Conservation (phyloP, 2,329 filamentous ascomycete species). For the Bipolaris bicolor region DNA sequence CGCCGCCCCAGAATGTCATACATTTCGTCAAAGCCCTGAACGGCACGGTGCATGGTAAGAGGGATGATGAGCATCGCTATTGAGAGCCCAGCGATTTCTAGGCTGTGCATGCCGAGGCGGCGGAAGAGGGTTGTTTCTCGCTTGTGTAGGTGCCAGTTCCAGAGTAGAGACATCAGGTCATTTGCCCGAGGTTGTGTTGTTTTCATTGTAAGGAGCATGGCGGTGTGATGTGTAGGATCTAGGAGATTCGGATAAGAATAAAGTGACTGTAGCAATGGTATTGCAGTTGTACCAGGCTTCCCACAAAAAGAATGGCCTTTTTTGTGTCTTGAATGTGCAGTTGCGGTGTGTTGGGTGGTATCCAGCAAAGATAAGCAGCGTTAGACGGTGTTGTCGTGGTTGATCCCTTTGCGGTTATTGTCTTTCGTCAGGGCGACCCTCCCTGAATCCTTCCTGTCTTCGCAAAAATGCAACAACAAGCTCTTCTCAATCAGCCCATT, state of each 20-base stretch:
- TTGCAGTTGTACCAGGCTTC: neutral
- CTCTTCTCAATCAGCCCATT: neutral
- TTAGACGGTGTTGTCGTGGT: neutral
- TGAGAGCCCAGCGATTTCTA: constrained; percentile 18
- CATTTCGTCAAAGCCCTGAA: constrained; percentile 18
- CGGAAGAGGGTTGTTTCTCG: constrained; percentile 5
- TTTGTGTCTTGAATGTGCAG: neutral
- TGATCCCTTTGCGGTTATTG: neutral
- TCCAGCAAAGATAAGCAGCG: neutral
- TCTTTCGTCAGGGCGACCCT: neutral
- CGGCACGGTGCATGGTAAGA: constrained; percentile 19
- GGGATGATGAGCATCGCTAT: constrained; percentile 24
- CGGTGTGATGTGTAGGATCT: neutral
- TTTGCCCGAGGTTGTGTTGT: constrained; percentile 5
- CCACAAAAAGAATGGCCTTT: neutral
- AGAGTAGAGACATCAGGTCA: constrained; percentile 1
- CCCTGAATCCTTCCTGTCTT: constrained; percentile 1
- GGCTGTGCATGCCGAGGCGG: constrained; percentile 18
- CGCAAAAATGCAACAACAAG: neutral
- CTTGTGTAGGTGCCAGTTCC: constrained; percentile 11
- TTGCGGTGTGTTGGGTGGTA: neutral
- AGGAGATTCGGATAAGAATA: neutral
- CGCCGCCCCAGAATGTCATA: constrained; percentile 24
- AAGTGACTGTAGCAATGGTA: neutral
- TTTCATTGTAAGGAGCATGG: constrained; percentile 17